Conservation (phyloP, 2,329 filamentous ascomycete species). For the Fusarium sp. region DNA sequence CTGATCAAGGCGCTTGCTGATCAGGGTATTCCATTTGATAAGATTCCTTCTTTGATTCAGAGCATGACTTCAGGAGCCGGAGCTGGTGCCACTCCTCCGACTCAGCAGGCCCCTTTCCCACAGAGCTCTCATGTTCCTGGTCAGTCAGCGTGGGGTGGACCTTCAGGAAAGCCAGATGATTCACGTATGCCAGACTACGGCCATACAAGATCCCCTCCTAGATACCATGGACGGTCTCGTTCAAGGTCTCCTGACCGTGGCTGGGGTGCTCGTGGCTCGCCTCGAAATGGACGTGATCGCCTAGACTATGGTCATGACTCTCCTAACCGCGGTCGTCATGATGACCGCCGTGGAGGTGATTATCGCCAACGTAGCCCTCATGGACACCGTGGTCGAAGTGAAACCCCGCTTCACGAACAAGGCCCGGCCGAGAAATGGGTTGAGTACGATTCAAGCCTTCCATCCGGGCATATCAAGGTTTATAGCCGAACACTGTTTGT, state of each 20-base stretch:
- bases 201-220: constrained; percentile 73
- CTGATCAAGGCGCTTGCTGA: constrained; percentile 82
- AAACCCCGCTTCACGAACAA: constrained; percentile 64
- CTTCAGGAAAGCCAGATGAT: constrained; percentile 56
- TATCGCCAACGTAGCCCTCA: constrained; percentile 92
- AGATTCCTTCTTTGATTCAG: constrained; percentile 75
- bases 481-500: constrained; percentile 96
- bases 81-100: constrained; percentile 51
- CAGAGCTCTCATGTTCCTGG: constrained; percentile 60
- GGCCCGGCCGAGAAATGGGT: constrained; percentile 75
- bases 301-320: constrained; percentile 82
- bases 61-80: constrained; percentile 60
- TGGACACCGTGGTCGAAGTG: constrained; percentile 76
- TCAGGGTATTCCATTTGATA: constrained; percentile 82
- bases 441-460: constrained; percentile 82
- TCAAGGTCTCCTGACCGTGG: constrained; percentile 85
- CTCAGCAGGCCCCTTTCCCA: constrained; percentile 53
- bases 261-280: constrained; percentile 77
- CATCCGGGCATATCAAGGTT: constrained; percentile 88
- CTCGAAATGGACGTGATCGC: constrained; percentile 74
- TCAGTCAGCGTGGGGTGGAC: constrained; percentile 53
- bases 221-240: constrained; percentile 75
- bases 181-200: constrained; percentile 72
- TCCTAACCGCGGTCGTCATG: constrained; percentile 71
- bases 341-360: constrained; percentile 72